Evolutionary conservation across 768 basidiomycete genomes (phyloP), one percentile per base, ranked within the genome.

Genomic region (Mycena filopes): DNA sequence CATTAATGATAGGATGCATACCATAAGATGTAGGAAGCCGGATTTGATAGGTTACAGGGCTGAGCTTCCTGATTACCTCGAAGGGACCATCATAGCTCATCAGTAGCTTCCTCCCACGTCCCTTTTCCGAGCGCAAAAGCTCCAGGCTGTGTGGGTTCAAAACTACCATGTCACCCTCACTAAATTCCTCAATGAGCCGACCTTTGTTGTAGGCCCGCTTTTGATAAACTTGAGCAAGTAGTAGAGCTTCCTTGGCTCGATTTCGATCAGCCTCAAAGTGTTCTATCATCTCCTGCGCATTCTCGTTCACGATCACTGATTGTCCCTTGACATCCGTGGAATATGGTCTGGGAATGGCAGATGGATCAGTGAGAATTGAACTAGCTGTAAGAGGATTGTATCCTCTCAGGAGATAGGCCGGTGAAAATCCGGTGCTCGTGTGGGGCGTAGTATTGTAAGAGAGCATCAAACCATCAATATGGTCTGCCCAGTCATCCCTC

Each of bases 391-490:
- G 63, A 3, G 74, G 77, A 7, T 58, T 41, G 59, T 59, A 78
- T 1, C 78, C 77, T n/a, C 65, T 56, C 3, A 78, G 65, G 2
- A 77, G 56, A 57, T 68, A 78, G 7, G 73, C 70, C 4, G 76
- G 79, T 1, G 77, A 28, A 31, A 68, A 75, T 10, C 47, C 55
- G 1, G 77, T 78, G 13, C 74, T 66, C 5, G 74, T 60, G 48
- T 79, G 78, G 1, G 65, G 57, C 0, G 72, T 65, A 1, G 75
- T 65, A 63, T 80, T 81, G 63, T 80, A 81, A 0, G 78, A 45
- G 4, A 78, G 55, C 23, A 64, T 57, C 3, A 79, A n/a, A 18
- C 21, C 69, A 31, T 74, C 67, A 7, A 80, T 45, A 5, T 54
- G 59, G 0, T 68, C 31, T 0, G n/a, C 46, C 79, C 79, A 79